phyloP scores from a whole-genome alignment of 345 rosid species.

The Citrus sinensis region DNA sequence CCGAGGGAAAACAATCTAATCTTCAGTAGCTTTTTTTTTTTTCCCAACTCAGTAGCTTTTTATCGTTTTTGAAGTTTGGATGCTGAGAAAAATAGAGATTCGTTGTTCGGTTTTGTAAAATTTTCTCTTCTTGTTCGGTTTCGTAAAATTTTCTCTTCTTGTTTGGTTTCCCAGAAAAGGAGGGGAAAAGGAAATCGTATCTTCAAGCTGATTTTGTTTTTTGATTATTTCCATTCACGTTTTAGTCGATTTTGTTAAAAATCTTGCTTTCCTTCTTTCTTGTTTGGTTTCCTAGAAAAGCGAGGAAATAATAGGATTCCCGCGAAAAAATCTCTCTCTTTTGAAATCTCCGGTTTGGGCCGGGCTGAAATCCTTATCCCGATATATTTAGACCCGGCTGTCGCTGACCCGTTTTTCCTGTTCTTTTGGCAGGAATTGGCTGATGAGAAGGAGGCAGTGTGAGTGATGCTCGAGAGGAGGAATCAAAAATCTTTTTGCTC shows the following conservation, averaged over 20 bases:
- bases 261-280: neutral
- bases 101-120: no score
- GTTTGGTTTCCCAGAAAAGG: neutral
- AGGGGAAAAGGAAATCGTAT: neutral
- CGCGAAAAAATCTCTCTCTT: neutral
- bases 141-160: neutral
- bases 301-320: neutral
- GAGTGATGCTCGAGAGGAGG: neutral
- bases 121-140: no score
- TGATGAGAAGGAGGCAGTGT: neutral
- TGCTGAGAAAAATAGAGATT: neutral
- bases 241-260: neutral
- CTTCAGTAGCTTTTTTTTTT: no score
- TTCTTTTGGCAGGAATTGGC: neutral
- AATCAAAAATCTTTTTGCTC: neutral
- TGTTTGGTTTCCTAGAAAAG: neutral
- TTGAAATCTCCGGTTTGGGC: neutral
- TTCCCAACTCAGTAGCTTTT: no score
- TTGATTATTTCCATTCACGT: no score
- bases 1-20: no score
- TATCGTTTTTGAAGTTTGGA: no score
- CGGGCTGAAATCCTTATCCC: neutral
- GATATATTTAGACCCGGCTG: neutral
- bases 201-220: neutral
- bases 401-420: neutral